Base-by-base conservation (phyloP, 176 grass and related monocot species). In the Avena eriantha region DNA sequence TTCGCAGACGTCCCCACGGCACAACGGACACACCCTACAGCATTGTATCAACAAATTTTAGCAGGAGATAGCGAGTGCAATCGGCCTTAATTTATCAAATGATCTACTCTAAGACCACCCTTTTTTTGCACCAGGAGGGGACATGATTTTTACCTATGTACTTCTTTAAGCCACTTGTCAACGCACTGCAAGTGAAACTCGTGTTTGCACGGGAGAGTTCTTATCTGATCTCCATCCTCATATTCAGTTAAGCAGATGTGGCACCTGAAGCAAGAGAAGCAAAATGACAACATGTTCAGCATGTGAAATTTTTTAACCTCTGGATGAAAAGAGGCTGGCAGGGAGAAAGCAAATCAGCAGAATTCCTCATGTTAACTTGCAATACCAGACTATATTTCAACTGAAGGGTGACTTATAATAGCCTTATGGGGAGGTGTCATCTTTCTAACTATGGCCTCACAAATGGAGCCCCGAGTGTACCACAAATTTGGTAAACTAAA, bases 111-210 rank as follows among this genome's bases (percentile, higher is more conserved):
- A 41, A 41, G 39, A 41, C 7, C 4, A 7, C 39, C 39, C 29
- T 2, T 15, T 15, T 35, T 41, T 39, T 41, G 35, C 74, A 83
- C 19, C 78, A 60, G 24, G 4, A 60, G 29, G 46, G 12, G 36
- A 59, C 39, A 3, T 36, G 45, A 36, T 7, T 18, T 16, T 66
- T 92, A 95, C 96, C 96, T 80, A 79, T 95, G 93, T 60, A 98
- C 77, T 90, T 98, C 90, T 94, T 98, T 98, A 61, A 98, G 93
- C 96, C 96, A 98, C 66, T 98, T 98, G 69, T 98, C 96, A 54
- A 95, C 92, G 82, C 96, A 98, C 12, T 75, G 76, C 88, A 89
- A 55, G 84, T 98, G 96, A 82, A 95, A 95, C 79, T 98, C 96
- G 53, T 98, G 93, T 50, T 95, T 93, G 88, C 96, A 94, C 1